Evolutionary conservation across 2,329 filamentous ascomycete species (phyloP), one percentile per base, ranked within the genome.

Genomic region (Fusarium abutilonis): DNA sequence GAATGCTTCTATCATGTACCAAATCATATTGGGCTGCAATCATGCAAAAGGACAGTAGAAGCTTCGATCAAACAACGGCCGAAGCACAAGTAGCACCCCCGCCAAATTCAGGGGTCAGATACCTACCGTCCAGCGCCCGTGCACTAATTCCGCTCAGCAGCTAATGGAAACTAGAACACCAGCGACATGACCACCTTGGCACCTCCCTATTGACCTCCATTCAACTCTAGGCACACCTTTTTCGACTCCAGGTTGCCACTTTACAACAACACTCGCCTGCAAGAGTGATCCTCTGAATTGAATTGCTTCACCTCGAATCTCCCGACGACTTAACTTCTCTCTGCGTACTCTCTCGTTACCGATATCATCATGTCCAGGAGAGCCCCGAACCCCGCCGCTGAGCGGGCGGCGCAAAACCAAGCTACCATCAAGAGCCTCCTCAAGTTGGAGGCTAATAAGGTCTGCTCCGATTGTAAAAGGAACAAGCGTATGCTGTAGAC

Each of bases 381-480:
- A 75, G 80, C 86, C 59, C 86, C 87, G 57, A 91, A 92, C 78
- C 88, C 91, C 74, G 88, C 88, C 66, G 90, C 92, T 68, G 92
- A 96, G 79, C 89, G 92, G 78, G 91, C 93, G 72, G 93, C 93
- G 72, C 91, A 96, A 79, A 99, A 99, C 80, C 89, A 92, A 77
- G 88, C 89, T 76, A 96, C 93, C 40, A 92, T 99, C 78, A 98
- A 98, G 83, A 93, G 86, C 74, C 86, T 99, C 69, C 83, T 98
- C 75, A 99, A 98, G 81, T 81, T 99, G 69, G 94, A 98, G 74
- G 82, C 88, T 63, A 99, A 99, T 82, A 99, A 99, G 82, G 87
- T 91, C 74, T 99, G 95, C 83, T 92, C 94, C 60, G 95, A 99
- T 78, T 99, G 95, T 86, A 99, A 99, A 83, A 89, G 90, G 76